Conservation (phyloP, 75 land plant species). For the Isoetes taiwanensis region DNA sequence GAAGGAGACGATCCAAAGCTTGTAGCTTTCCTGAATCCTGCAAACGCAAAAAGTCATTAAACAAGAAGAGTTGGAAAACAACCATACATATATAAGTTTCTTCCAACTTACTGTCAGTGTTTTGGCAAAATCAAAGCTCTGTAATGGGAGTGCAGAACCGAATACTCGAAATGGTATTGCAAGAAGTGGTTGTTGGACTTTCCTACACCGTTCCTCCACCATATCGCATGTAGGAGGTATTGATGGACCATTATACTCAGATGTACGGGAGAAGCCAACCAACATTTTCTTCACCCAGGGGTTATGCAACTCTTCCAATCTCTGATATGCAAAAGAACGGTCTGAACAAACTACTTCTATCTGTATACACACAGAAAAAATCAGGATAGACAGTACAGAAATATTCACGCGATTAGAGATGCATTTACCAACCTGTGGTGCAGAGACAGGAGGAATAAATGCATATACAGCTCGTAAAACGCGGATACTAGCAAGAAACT, state of each 20-base stretch:
- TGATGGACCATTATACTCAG: slow-evolving; percentile 79
- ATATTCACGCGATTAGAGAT: neutral
- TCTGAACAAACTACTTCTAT: slow-evolving; percentile 62
- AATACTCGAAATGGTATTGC: slow-evolving; percentile 62
- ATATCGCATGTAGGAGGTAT: slow-evolving; percentile 48
- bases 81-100: neutral
- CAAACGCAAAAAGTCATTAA: neutral
- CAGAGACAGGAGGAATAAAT: slow-evolving; percentile 73
- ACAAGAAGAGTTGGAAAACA: neutral
- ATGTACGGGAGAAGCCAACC: slow-evolving; percentile 80
- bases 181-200: slow-evolving; percentile 45
- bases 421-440: slow-evolving; percentile 80
- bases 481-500: slow-evolving; percentile 36
- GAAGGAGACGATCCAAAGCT: slow-evolving; percentile 64
- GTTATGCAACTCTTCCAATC: slow-evolving; percentile 52
- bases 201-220: slow-evolving; percentile 57
- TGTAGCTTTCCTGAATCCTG: slow-evolving; percentile 98
- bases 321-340: slow-evolving; percentile 56
- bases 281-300: slow-evolving; percentile 77
- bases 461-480: slow-evolving; percentile 55
- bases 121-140: slow-evolving; percentile 89
- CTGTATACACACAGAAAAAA: slow-evolving; percentile 23
- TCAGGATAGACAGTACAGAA: neutral
- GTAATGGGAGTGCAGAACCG: slow-evolving; percentile 89
- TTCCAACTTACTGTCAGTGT: slow-evolving; percentile 56